Evolutionary conservation across 2,329 filamentous ascomycete species (phyloP).

Genomic region (Alternaria sp.): DNA sequence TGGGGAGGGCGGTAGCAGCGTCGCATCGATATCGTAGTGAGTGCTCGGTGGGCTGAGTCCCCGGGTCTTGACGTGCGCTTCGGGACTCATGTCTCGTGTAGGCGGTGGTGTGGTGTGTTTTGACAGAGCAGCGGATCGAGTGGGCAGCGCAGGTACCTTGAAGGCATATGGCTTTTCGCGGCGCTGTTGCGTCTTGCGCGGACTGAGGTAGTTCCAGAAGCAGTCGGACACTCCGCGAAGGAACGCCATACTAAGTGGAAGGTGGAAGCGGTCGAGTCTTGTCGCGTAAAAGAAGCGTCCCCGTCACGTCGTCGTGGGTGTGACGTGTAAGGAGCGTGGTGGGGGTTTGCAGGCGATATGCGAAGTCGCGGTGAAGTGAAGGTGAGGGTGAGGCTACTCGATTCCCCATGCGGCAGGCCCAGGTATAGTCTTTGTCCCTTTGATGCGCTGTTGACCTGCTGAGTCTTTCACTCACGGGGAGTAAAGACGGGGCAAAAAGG

Average conservation of each 20-base stretch:
- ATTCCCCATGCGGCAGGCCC: conserved; percentile 8
- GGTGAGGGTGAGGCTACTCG: conserved; percentile 21
- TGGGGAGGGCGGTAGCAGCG: conserved; percentile 40
- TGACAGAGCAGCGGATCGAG: conserved; percentile 6
- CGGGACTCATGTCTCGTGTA: conserved; percentile 42
- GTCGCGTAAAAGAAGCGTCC: neutral
- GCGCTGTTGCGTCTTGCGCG: conserved; percentile 47
- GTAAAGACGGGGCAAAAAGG: conserved; percentile 20
- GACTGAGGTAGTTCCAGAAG: conserved; percentile 53
- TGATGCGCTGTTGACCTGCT: conserved; percentile 5
- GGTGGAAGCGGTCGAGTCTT: neutral
- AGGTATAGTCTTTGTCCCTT: conserved; percentile 18
- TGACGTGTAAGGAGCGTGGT: neutral
- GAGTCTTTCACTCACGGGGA: conserved; percentile 5
- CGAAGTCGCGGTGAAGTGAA: conserved; percentile 26
- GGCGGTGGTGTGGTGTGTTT: conserved; percentile 1
- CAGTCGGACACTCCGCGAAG: conserved; percentile 43
- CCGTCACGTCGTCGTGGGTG: neutral
- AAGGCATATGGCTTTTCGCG: conserved; percentile 50
- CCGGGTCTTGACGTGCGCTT: conserved; percentile 34
- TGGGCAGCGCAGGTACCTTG: conserved; percentile 40
- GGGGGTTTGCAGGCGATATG: neutral
- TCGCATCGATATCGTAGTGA: conserved; percentile 28
- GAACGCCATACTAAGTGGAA: conserved; percentile 34
- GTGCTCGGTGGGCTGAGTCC: conserved; percentile 30